Conservation (phyloP, 805 yeast genomes). For the Candida palmyrensis region DNA sequence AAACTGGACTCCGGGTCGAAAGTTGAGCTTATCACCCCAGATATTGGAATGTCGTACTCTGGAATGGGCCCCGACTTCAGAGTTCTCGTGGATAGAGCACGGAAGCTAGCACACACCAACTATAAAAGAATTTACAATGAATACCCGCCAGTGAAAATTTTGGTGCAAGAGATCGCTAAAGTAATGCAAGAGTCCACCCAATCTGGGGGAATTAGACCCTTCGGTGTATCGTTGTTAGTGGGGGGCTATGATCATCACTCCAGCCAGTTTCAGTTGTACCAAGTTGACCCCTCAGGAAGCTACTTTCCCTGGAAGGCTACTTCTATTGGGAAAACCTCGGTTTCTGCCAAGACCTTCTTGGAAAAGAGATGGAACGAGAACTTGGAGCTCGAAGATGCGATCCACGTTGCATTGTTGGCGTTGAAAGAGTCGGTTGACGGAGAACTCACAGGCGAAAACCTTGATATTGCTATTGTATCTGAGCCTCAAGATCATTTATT, state of each 20-base stretch:
- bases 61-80: constrained; percentile 99
- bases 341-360: constrained; percentile 93
- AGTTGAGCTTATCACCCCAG: constrained; percentile 82
- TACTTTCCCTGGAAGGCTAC: constrained; percentile 99
- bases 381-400: constrained; percentile 95
- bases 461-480: constrained; percentile 86
- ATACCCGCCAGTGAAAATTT: constrained; percentile 91
- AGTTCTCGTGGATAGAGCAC: constrained; percentile 86
- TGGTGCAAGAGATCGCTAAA: constrained; percentile 92
- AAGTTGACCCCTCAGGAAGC: constrained; percentile 97
- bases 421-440: constrained; percentile 97
- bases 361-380: constrained; percentile 99
- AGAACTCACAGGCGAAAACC: constrained; percentile 94
- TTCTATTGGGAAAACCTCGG: constrained; percentile 94
- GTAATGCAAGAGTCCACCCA: constrained; percentile 99
- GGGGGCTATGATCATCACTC: constrained; percentile 88
- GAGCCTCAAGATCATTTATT: constrained; percentile 74
- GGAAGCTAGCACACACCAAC: constrained; percentile 88
- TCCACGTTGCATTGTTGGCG: constrained; percentile 91
- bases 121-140: constrained; percentile 93
- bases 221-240: constrained; percentile 88
- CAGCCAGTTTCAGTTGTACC: constrained; percentile 73
- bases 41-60: constrained; percentile 92
- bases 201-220: constrained; percentile 98
- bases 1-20: constrained; percentile 72